Evolutionary conservation across 371 early-diverging fungal genomes (phyloP).

Genomic region (Dichotomocladium elegans): DNA sequence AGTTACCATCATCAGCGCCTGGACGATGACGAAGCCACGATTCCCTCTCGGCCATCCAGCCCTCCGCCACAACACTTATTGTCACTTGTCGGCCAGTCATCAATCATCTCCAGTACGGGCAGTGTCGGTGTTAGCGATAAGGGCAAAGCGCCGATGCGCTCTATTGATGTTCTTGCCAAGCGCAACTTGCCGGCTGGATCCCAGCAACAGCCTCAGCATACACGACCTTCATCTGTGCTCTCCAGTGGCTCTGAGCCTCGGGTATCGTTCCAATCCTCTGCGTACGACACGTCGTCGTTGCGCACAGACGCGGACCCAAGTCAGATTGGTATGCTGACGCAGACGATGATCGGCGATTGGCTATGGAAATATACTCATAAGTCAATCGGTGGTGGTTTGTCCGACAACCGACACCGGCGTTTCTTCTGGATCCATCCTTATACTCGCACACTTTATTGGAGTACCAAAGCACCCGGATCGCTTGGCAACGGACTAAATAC

Average conservation of each 20-base stretch:
- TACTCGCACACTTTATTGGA: constrained; percentile 72
- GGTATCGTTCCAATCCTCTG: constrained; percentile 5
- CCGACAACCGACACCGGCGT: constrained; percentile 61
- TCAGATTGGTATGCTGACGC: constrained; percentile 63
- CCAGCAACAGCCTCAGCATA: neutral
- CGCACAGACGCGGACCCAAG: constrained; percentile 30
- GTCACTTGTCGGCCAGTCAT: constrained; percentile 8
- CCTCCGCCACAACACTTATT: constrained; percentile 18
- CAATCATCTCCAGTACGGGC: constrained; percentile 11
- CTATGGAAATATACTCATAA: constrained; percentile 67
- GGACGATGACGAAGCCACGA: neutral
- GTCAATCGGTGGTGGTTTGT: constrained; percentile 37
- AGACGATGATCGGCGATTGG: constrained; percentile 73
- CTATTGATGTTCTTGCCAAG: too few species aligned
- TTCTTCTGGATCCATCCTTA: constrained; percentile 82
- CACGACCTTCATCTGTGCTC: constrained; percentile 1
- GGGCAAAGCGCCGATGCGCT: constrained; percentile 9
- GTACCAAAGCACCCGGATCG: constrained; percentile 55
- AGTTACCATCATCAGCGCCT: too few species aligned
- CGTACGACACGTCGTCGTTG: constrained; percentile 1
- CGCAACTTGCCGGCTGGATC: too few species aligned
- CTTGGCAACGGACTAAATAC: constrained; percentile 35
- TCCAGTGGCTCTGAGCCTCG: constrained; percentile 13
- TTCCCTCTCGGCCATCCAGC: constrained; percentile 15
- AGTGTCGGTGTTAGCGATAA: constrained; percentile 18